phyloP scores from a whole-genome alignment of 1,139 yeast species.

The Schwanniomyces etchellsii region DNA sequence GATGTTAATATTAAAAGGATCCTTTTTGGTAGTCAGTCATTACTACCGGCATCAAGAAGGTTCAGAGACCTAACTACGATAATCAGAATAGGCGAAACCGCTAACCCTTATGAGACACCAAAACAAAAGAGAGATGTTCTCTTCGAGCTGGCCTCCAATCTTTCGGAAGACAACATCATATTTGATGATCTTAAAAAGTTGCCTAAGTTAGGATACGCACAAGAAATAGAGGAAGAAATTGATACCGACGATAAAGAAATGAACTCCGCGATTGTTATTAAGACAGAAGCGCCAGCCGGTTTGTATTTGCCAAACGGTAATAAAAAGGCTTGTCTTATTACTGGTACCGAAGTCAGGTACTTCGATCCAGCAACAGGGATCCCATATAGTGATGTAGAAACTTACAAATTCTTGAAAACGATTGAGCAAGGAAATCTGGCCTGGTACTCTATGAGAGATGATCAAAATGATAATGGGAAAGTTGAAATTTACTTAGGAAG shows the following conservation, averaged over 20 bases:
- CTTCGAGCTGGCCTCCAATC: slow-evolving; percentile 27
- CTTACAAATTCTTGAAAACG: slow-evolving; percentile 63
- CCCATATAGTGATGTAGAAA: slow-evolving; percentile 79
- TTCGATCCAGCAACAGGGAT: slow-evolving; percentile 84
- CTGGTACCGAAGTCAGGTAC: slow-evolving; percentile 76
- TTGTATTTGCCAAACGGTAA: slow-evolving; percentile 66
- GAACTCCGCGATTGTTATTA: slow-evolving; percentile 41
- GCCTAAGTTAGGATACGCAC: slow-evolving; percentile 62
- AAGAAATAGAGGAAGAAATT: slow-evolving; percentile 41
- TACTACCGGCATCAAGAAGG: slow-evolving; percentile 46
- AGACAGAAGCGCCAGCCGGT: slow-evolving; percentile 71
- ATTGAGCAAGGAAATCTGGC: slow-evolving; percentile 61
- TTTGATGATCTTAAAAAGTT: slow-evolving; percentile 50
- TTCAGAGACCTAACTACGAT: slow-evolving; percentile 52
- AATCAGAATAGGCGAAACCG: slow-evolving; percentile 40
- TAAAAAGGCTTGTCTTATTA: slow-evolving; percentile 67
- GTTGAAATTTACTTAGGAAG: slow-evolving; percentile 53
- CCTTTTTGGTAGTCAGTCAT: slow-evolving; percentile 58
- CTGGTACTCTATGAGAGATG: slow-evolving; percentile 53
- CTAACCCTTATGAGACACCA: slow-evolving; percentile 35
- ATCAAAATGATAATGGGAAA: slow-evolving; percentile 54
- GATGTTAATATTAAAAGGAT: slow-evolving; percentile 30
- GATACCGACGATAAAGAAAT: slow-evolving; percentile 36
- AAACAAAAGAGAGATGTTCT: slow-evolving; percentile 33
- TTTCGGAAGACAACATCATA: slow-evolving; percentile 32